Percentiles rank a stretch among this genome's conserved stretches.
These are phyloP conservation scores for Cystobasidium slooffiae DNA, from an alignment of 1,284 basidiomycete species.

Conservation along the genomic window DNA sequence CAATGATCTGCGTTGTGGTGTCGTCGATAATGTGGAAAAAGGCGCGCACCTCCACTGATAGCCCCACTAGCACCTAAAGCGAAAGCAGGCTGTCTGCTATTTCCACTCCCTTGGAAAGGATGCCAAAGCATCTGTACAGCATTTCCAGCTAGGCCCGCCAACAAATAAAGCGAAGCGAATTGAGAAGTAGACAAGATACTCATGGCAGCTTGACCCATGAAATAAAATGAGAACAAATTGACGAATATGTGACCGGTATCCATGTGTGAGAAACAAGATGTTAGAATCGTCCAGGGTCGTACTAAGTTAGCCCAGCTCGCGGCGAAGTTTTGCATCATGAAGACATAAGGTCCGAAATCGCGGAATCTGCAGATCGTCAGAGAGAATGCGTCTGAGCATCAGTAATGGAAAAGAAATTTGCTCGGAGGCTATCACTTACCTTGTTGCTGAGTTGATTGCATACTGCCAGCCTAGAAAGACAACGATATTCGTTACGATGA, in stretches of 20 bases:
- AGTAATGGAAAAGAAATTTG: not conserved
- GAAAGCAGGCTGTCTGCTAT: conserved; percentile 12
- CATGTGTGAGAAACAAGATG: conserved; percentile 41
- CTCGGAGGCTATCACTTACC: conserved; percentile 7
- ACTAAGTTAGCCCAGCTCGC: conserved; percentile 27
- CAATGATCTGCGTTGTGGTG: not conserved
- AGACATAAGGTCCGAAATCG: conserved; percentile 30
- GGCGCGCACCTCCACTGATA: conserved; percentile 25
- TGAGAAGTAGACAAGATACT: conserved; percentile 23
- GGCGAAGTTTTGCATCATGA: conserved; percentile 43
- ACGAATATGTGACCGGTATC: conserved; percentile 36
- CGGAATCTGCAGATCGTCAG: conserved; percentile 20
- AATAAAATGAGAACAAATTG: conserved; percentile 39
- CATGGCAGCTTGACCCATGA: conserved; percentile 40
- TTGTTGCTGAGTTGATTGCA: conserved; percentile 19
- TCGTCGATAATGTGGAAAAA: no score
- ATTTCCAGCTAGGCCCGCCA: conserved; percentile 39
- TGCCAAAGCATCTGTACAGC: conserved; percentile 29
- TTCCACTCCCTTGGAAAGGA: conserved; percentile 5
- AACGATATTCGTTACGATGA: conserved; percentile 28
- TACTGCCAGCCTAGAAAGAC: conserved; percentile 38
- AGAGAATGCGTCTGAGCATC: not conserved
- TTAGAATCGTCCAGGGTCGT: conserved; percentile 38
- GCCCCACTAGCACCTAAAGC: conserved; percentile 35
- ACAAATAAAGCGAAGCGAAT: conserved; percentile 24